Percentiles rank a stretch among this genome's conserved stretches.
Conservation (phyloP, 768 basidiomycete species). For the Megacollybia marginata region DNA sequence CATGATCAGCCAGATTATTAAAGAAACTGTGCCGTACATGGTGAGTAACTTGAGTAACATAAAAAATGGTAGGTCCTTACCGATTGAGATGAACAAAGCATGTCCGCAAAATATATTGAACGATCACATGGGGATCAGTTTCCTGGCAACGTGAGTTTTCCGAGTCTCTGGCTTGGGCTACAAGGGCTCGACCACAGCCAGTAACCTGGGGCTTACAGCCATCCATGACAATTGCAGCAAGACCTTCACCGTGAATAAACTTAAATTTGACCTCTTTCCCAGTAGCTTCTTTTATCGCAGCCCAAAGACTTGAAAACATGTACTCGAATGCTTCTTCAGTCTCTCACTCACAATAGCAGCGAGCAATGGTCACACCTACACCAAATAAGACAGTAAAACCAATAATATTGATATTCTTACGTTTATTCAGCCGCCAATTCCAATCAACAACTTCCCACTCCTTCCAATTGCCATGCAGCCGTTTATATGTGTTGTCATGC, state of each 20-base stretch:
- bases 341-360: conserved; percentile 5
- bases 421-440: conserved; percentile 7
- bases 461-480: conserved; percentile 12
- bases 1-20: no score
- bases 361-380: conserved; percentile 5
- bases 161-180: no score
- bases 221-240: neutral
- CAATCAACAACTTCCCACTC: conserved; percentile 16
- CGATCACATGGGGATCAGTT: no score
- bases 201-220: neutral
- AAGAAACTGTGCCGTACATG: no score
- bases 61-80: no score
- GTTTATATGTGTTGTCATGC: conserved; percentile 14
- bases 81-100: neutral
- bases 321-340: conserved; percentile 4
- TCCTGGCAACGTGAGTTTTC: no score
- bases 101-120: neutral
- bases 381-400: neutral
- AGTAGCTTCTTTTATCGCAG: conserved; percentile 3
- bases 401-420: conserved; percentile 5
- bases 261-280: neutral
- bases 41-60: no score
- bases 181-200: no score
- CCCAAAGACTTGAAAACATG: conserved; percentile 5
- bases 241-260: conserved; percentile 3